Evolutionary conservation across 176 grass and related monocot species (phyloP), one percentile per base, ranked within the genome.

Genomic region (Hordeum marinum): DNA sequence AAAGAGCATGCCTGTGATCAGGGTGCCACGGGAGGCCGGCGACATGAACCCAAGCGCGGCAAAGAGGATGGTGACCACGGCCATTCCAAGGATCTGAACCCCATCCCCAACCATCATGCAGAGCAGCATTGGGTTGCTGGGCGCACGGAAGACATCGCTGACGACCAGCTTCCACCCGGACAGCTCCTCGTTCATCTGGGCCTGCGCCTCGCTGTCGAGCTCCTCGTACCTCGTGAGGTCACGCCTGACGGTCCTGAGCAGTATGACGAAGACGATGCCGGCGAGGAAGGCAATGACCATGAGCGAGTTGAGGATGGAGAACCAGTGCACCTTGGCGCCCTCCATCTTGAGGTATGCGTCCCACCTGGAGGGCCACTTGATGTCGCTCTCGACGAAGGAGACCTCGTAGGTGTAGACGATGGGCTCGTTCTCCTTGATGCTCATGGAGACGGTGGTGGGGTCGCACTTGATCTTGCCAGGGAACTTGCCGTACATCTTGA

Each of bases 341-440:
- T 94, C 92, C 92, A 94, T 94, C 89, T 92, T 94, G 25, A 94
- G 85, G 76, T 94, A 94, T 11, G 92, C 92, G 55, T 94, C 92
- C 92, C 92, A 94, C 46, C 92, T 65, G 11, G 92, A 94, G 4
- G 92, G 92, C 92, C 92, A 94, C 85, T 92, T 94, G 90, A 94
- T 94, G 31, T 94, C 87, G 55, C 92, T 94, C 90, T 94, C 85
- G 2, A 94, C 90, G 26, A 94, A 94, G 2, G 69, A 52, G 0
- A 94, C 93, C 69, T 94, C 93, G 6, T 94, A 94, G 13, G 93
- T 94, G 85, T 85, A 94, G 14, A 90, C 87, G 63, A 94, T 83
- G 15, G 90, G 90, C 82, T 94, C 84, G 64, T 90, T 90, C 79
- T 88, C 90, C 81, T 85, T 92, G 18, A 94, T 82, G 75, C 69